Percentiles rank a stretch among this genome's conserved stretches.
Evolutionary conservation across 2,329 filamentous ascomycete genomes (phyloP).

Genomic region (Talaromyces albobiverticillius): DNA sequence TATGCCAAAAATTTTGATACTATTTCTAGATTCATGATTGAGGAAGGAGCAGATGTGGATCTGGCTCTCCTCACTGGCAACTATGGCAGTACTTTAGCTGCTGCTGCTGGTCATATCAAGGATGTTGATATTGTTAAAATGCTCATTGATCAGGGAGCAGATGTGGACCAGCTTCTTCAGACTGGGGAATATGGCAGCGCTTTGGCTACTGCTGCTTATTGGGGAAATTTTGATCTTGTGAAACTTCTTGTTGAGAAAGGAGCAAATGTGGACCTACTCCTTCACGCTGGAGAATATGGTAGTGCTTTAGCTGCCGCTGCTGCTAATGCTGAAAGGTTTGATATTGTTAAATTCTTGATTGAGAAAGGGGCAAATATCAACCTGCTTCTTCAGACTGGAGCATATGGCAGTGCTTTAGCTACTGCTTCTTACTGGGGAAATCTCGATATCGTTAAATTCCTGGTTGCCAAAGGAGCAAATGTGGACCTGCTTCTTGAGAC

Average conservation of each 20-base stretch:
- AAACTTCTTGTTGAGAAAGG: neutral
- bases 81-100: neutral
- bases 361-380: conserved; percentile 8
- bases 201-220: neutral
- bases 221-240: neutral
- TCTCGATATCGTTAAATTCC: neutral
- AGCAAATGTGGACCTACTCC: conserved; percentile 1
- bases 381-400: neutral
- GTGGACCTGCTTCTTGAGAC: conserved; percentile 2
- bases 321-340: neutral
- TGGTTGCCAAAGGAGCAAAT: conserved; percentile 10
- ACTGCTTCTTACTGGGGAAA: neutral
- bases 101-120: no score
- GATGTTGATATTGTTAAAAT: neutral
- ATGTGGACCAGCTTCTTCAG: neutral
- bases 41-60: conserved; percentile 11
- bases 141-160: neutral
- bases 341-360: conserved; percentile 6
- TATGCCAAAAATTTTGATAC: neutral
- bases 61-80: neutral
- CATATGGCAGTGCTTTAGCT: neutral
- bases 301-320: conserved; percentile 1
- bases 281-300: neutral
- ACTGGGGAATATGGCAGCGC: neutral
- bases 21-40: conserved; percentile 8